A percentile compares a stretch with the other conserved stretches of the same genome.
phyloP scores from a whole-genome alignment of 2,329 filamentous ascomycete genomes.

The Arachnomyces sp. region DNA sequence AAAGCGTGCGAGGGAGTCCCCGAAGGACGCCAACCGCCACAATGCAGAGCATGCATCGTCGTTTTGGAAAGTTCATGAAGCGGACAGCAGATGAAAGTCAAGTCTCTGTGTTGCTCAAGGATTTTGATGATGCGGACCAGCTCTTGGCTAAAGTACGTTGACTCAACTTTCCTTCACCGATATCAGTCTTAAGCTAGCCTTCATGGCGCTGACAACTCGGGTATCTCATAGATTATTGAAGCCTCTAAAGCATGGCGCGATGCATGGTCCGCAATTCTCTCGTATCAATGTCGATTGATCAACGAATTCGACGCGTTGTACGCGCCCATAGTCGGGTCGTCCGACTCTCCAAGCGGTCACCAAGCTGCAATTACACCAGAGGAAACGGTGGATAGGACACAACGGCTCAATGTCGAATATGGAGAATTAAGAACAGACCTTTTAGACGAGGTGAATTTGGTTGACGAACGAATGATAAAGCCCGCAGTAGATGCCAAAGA shows the following conservation, averaged over 20 bases:
- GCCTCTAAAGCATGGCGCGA: constrained; percentile 70
- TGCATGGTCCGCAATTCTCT: constrained; percentile 66
- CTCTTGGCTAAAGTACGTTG: constrained; percentile 60
- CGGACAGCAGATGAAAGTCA: constrained; percentile 69
- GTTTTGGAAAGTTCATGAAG: constrained; percentile 65
- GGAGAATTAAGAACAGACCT: constrained; percentile 65
- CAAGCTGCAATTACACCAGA: constrained; percentile 55
- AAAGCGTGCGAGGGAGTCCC: too few relatives aligned
- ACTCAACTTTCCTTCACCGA: constrained; percentile 8
- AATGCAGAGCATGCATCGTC: constrained; percentile 55
- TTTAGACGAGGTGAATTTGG: constrained; percentile 60
- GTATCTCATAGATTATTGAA: constrained; percentile 57
- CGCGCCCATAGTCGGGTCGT: constrained; percentile 64
- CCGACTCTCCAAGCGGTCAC: constrained; percentile 49
- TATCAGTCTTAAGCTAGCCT: constrained; percentile 10
- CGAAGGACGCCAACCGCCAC: constrained; percentile 8
- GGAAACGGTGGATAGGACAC: constrained; percentile 56
- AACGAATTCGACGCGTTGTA: constrained; percentile 66
- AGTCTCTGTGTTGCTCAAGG: constrained; percentile 64
- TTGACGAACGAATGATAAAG: constrained; percentile 62
- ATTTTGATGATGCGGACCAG: constrained; percentile 73
- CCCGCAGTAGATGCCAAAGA: constrained; percentile 64
- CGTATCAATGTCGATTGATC: constrained; percentile 59
- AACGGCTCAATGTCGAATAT: constrained; percentile 59
- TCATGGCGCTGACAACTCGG: constrained; percentile 2